Evolutionary conservation across 106 monocot genomes (phyloP), one percentile per base, ranked within the genome.

Genomic region (Allium cepa): DNA sequence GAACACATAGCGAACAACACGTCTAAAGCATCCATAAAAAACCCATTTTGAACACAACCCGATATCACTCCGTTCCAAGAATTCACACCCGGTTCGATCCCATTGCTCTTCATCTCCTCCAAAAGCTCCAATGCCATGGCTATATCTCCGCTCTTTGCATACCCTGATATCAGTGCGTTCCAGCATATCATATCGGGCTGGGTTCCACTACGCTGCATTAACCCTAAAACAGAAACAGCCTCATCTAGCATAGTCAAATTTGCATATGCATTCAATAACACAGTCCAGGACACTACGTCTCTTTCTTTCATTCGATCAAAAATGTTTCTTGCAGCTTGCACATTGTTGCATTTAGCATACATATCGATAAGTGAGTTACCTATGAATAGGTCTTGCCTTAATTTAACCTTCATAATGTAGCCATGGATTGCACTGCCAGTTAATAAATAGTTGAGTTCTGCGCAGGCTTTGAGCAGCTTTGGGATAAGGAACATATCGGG

Each of bases 141-240:
- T 11, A 71, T 67, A 22, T 78, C 70, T 9, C 86, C 86, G 22
- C 79, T 80, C 70, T 79, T 69, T 0, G 90, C 80, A 58, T 78
- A 90, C 47, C 85, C 86, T 2, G 90, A 90, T 47, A 90, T 74
- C 80, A 90, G 53, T 0, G 86, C 73, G 46, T 86, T 90, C 90
- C 90, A 90, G 18, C 80, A 90, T 14, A 90, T 86, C 71, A 90
- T 64, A 76, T 90, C 86, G 8, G 86, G 86, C 11, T n/a, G 8
- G 8, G 79, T 56, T 17, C 86, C 83, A 26, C 76, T 72, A 17
- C 9, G 70, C 49, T 61, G 48, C 80, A 90, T 83, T 10, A 52
- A 66, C 3, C 67, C 14, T 16, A 86, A 86, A 50, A 77, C 59
- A 8, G 61, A 49, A 8, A 64, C 47, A 0, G 90, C 83, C 64